Evolutionary conservation across 1,284 basidiomycete species (phyloP).

Genomic region (Boletellus deceptivus): DNA sequence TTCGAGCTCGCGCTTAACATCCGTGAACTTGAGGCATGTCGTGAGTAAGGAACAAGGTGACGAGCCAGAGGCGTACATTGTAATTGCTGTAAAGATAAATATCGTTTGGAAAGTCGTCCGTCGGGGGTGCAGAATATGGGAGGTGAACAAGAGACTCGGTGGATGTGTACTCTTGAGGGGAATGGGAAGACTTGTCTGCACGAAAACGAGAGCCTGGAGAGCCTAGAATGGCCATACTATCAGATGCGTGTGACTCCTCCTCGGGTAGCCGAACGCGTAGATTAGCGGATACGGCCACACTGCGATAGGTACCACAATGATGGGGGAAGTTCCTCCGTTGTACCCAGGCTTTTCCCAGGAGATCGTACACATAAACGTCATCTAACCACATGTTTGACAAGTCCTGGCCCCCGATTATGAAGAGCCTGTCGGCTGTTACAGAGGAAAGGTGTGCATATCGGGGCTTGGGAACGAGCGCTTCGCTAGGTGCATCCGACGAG

Average conservation of each 20-base stretch:
- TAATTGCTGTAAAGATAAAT: slow-evolving; percentile 86
- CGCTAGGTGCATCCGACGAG: slow-evolving; percentile 35
- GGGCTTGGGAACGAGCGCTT: slow-evolving; percentile 62
- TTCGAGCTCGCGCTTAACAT: slow-evolving; percentile 91
- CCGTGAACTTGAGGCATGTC: slow-evolving; percentile 67
- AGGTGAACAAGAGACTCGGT: slow-evolving; percentile 65
- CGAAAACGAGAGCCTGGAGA: slow-evolving; percentile 59
- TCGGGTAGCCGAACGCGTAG: slow-evolving; percentile 67
- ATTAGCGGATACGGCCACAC: slow-evolving; percentile 76
- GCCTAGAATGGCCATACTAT: slow-evolving; percentile 45
- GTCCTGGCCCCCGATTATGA: slow-evolving; percentile 94
- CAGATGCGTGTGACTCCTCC: slow-evolving; percentile 48
- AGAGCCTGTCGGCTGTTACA: slow-evolving; percentile 78
- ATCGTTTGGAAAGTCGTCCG: slow-evolving; percentile 73
- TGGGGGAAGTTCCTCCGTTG: slow-evolving; percentile 78
- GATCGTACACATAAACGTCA: slow-evolving; percentile 86
- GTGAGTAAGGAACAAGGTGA: slow-evolving; percentile 21
- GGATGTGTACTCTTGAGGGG: slow-evolving; percentile 48
- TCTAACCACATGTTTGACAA: slow-evolving; percentile 89
- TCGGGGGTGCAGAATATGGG: slow-evolving; percentile 70
- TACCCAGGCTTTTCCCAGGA: slow-evolving; percentile 71
- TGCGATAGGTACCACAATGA: slow-evolving; percentile 91
- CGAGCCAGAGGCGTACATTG: slow-evolving; percentile 57
- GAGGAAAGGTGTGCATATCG: slow-evolving; percentile 91
- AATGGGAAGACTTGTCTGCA: slow-evolving; percentile 40